phyloP scores from a whole-genome alignment of 2,329 filamentous ascomycete species.

The Aspergillus neoniger region DNA sequence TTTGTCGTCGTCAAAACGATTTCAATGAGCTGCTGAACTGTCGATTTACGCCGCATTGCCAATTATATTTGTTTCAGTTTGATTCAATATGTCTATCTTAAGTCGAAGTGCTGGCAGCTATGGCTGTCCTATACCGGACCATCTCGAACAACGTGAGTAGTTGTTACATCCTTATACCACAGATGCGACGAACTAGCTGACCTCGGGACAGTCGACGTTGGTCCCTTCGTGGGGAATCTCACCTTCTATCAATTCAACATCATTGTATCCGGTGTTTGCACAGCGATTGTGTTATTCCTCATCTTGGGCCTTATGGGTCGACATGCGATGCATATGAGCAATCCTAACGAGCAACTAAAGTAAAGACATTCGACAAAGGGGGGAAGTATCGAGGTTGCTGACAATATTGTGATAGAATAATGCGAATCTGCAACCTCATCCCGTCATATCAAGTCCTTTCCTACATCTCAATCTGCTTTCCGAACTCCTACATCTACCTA shows the following conservation, averaged over 20 bases:
- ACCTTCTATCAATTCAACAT: slow-evolving; percentile 39
- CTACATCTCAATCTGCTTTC: slow-evolving; percentile 43
- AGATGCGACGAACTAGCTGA: too few species aligned
- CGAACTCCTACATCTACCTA: slow-evolving; percentile 44
- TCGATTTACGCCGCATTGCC: too few species aligned
- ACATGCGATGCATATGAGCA: slow-evolving; percentile 45
- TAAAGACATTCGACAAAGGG: slow-evolving; percentile 15
- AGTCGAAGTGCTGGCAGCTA: too few species aligned
- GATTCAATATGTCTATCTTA: too few species aligned
- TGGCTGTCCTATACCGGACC: too few species aligned
- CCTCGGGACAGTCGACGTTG: too few species aligned
- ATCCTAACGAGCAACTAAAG: slow-evolving; percentile 47
- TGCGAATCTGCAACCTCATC: slow-evolving; percentile 47
- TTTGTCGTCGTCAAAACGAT: too few species aligned
- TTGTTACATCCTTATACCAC: fast-evolving
- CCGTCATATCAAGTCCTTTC: slow-evolving; percentile 45
- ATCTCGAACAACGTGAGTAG: too few species aligned
- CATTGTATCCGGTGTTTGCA: slow-evolving; percentile 40
- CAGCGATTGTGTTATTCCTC: slow-evolving; percentile 33
- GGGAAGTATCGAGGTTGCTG: not conserved
- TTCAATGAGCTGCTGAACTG: too few species aligned
- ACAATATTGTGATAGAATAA: slow-evolving; percentile 31
- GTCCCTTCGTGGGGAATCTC: slow-evolving; percentile 22
- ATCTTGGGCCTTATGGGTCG: slow-evolving; percentile 34
- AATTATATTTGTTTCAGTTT: too few species aligned